Conservation (phyloP, 1,139 yeast genomes). For the Sugiyamaella neomexicana region DNA sequence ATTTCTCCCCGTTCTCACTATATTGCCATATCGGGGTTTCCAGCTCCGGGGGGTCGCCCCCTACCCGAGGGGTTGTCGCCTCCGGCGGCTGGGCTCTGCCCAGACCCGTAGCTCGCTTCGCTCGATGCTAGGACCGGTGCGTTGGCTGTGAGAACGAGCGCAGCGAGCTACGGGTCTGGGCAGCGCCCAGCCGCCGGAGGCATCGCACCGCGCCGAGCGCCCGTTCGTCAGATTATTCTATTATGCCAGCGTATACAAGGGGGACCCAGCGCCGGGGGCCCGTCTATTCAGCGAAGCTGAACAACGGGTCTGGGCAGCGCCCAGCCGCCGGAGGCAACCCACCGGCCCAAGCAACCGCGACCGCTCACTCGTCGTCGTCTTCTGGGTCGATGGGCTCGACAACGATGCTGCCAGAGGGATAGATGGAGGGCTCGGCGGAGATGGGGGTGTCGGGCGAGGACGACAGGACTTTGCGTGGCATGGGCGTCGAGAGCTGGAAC, state of each 20-base stretch:
- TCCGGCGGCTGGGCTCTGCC: slow-evolving; percentile 1
- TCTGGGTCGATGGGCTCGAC: slow-evolving; percentile 55
- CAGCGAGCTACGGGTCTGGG: not conserved
- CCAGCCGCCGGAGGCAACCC: slow-evolving; percentile 13
- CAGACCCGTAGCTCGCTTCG: not conserved
- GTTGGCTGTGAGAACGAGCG: not conserved
- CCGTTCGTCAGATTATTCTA: not conserved
- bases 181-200: too few species aligned
- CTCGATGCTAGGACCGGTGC: too few species aligned
- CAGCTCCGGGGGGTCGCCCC: slow-evolving; percentile 1
- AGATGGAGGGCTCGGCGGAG: slow-evolving; percentile 48
- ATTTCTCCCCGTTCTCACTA: not conserved
- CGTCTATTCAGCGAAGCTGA: not conserved
- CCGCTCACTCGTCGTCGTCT: slow-evolving; percentile 32
- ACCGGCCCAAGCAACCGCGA: too few species aligned
- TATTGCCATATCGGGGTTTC: slow-evolving; percentile 3
- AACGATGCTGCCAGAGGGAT: slow-evolving; percentile 62
- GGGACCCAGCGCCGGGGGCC: not conserved
- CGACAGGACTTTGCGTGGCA: slow-evolving; percentile 54
- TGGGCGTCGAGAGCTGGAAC: slow-evolving; percentile 54
- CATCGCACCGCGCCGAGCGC: too few species aligned
- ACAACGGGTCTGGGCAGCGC: slow-evolving; percentile 9
- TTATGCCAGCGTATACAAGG: not conserved
- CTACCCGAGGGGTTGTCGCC: too few species aligned
- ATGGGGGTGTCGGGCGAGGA: slow-evolving; percentile 38